Base-by-base conservation (phyloP, 2,329 filamentous ascomycete genomes). In the Coniochaeta pulveracea region DNA sequence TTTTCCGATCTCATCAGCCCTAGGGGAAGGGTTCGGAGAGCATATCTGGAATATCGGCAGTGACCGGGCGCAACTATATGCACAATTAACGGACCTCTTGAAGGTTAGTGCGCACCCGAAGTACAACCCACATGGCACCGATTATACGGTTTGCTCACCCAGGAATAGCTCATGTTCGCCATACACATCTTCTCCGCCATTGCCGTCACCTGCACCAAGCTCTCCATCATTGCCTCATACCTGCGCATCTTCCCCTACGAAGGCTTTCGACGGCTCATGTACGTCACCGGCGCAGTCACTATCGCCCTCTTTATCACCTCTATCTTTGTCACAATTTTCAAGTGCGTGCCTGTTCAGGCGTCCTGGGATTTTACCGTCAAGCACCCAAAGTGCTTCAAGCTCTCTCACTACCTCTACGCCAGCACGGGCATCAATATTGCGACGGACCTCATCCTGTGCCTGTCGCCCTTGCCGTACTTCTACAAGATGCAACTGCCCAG, bases 201-300 rank as follows among this genome's bases (percentile, higher is more conserved):
- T 5, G 43, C 44, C 26, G 46, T 44, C 6, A 40, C 43, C 22
- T 43, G 48, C 6, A 49, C 47, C 26, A 51, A 52, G 27, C 34
- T 51, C n/a, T 50, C 47, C n/a, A 47, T 52, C 30, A 30, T 51
- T 21, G 40, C 40, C 26, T 47, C 46, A n/a, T 51, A 47, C 35
- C 30, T 50, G 12, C 46, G 49, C 32, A 49, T 52, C 32, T 49
- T 51, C 36, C 55, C 51, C 6, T 50, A 52, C 34, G 47, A 46
- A 16, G 33, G 40, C 10, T 35, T 47, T 3, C 50, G 51, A 34
- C 40, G 45, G 19, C 37, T 51, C 17, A 34, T 56, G 23, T 53
- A 36, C 40, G 52, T 23, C 41, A 54, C 42, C 8, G 54, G 43
- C 9, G 46, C 44, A 19, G 40, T 55, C 6, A 51, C 54, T 18